Conservation (phyloP, 441 rosid genomes). For the Gossypium schwendimanii region DNA sequence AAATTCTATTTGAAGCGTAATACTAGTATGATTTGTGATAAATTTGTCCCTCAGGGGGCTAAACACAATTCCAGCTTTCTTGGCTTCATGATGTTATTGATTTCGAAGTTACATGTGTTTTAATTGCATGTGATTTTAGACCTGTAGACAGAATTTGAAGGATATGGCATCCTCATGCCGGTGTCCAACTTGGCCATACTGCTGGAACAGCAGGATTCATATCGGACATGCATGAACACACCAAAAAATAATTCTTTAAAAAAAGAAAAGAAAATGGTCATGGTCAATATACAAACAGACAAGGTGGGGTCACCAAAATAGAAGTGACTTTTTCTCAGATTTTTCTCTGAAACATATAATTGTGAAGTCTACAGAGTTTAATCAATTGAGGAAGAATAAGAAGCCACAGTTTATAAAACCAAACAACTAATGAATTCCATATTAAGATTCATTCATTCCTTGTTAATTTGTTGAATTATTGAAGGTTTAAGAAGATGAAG, state of each 20-base stretch:
- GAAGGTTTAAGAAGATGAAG: not conserved
- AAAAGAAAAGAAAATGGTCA: not conserved
- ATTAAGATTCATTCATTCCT: not conserved
- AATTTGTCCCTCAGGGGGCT: not conserved
- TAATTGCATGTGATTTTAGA: not conserved
- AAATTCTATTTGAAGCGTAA: not conserved
- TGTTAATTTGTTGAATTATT: not conserved
- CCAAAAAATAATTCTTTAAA: not conserved
- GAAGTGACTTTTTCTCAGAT: not conserved
- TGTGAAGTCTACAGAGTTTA: not conserved
- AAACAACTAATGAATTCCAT: not conserved
- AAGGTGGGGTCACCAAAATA: not conserved
- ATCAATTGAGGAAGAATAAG: not conserved
- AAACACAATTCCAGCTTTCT: not conserved
- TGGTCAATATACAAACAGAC: not conserved
- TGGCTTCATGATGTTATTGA: not conserved
- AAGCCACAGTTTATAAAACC: not conserved
- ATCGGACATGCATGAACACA: not conserved
- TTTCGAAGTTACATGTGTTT: not conserved
- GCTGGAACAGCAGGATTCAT: not conserved
- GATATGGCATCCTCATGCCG: not conserved
- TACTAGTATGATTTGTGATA: not conserved
- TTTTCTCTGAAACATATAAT: not conserved
- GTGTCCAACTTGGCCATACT: not conserved
- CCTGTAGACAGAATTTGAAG: not conserved